phyloP scores from a whole-genome alignment of 2,329 filamentous ascomycete species.

The Apiospora sp. region DNA sequence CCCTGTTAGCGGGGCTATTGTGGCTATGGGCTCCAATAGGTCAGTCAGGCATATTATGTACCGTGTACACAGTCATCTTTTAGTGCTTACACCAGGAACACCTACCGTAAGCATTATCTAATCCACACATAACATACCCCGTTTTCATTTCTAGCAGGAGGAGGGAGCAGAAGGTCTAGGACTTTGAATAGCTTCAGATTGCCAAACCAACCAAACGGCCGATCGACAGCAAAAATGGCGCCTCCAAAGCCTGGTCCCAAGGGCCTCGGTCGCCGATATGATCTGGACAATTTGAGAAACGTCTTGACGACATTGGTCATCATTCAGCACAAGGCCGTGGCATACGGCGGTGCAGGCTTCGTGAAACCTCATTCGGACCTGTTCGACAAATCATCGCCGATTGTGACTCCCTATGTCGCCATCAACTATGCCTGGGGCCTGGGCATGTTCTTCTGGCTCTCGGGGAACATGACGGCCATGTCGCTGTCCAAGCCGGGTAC shows the following conservation, averaged over 20 bases:
- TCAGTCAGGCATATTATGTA: no score
- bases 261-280: not conserved
- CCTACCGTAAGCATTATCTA: no score
- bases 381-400: constrained; percentile 23
- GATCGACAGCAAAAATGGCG: not conserved
- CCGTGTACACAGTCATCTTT: no score
- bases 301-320: constrained; percentile 24
- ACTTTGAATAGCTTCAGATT: no score
- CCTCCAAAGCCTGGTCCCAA: not conserved
- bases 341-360: constrained; percentile 25
- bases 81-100: no score
- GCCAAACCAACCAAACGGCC: not conserved
- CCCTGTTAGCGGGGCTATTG: no score
- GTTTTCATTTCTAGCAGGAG: no score
- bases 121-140: no score
- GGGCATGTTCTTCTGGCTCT: constrained; percentile 26
- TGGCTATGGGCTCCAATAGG: not conserved
- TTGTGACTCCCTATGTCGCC: constrained; percentile 8
- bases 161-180: no score
- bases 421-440: constrained; percentile 20
- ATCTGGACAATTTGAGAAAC: constrained; percentile 23
- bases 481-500: constrained; percentile 6
- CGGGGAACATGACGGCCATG: constrained; percentile 18
- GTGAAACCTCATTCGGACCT: constrained; percentile 13
- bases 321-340: constrained; percentile 23